Evolutionary conservation across 768 basidiomycete species (phyloP).

Genomic region (Tricholomella constricta): DNA sequence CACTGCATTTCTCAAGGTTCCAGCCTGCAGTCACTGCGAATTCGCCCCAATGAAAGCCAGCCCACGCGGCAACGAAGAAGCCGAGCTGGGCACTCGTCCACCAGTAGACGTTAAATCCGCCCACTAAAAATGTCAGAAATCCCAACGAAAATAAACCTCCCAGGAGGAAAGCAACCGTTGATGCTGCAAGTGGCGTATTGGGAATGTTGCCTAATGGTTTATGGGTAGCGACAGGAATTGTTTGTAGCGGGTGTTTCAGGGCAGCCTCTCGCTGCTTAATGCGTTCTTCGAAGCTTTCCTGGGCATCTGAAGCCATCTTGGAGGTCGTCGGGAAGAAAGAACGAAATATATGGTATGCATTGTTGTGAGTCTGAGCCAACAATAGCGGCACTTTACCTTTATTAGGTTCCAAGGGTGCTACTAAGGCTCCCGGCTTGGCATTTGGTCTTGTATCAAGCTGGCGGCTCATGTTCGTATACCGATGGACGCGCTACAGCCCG

Average conservation of each 20-base stretch:
- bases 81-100: conserved; percentile 80
- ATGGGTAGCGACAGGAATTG: conserved; percentile 44
- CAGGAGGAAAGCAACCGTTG: conserved; percentile 82
- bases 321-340: conserved; percentile 21
- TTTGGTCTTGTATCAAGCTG: not conserved
- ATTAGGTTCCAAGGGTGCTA: conserved; percentile 23
- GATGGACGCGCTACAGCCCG: conserved; percentile 17
- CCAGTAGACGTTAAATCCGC: conserved; percentile 47
- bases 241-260: conserved; percentile 48
- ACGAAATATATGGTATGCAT: conserved; percentile 15
- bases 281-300: conserved; percentile 42
- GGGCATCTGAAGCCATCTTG: conserved; percentile 31
- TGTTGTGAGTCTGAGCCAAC: conserved; percentile 17
- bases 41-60: conserved; percentile 90
- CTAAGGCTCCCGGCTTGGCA: not conserved
- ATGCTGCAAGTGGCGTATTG: conserved; percentile 84
- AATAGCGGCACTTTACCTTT: conserved; percentile 27
- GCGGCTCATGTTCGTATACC: conserved; percentile 20
- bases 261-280: conserved; percentile 42
- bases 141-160: conserved; percentile 73
- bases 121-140: conserved; percentile 45
- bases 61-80: conserved; percentile 82
- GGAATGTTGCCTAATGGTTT: conserved; percentile 63
- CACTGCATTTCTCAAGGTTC: conserved; percentile 89
- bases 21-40: conserved; percentile 95